Evolutionary conservation across 208 protist species (phyloP).

Genomic region (Trypanosoma avium): DNA sequence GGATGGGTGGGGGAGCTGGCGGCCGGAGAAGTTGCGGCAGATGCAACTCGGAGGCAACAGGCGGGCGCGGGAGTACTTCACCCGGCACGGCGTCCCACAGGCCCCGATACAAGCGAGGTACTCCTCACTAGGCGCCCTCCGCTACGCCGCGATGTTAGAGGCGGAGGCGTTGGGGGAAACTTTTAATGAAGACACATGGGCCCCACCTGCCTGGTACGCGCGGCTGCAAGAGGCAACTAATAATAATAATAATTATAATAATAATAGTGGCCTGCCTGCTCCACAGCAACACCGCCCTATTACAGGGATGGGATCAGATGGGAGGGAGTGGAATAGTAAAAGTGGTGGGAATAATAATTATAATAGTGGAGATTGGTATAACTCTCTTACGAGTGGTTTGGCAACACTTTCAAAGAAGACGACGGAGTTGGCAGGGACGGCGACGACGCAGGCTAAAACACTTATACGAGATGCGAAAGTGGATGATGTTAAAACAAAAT

Average conservation of each 20-base stretch:
- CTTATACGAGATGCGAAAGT: slow-evolving; percentile 53
- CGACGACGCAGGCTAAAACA: slow-evolving; percentile 37
- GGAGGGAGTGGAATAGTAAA: slow-evolving; percentile 8
- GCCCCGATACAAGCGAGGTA: slow-evolving; percentile 72
- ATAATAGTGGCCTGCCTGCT: no score
- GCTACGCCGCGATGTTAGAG: slow-evolving; percentile 84
- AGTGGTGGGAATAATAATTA: not conserved
- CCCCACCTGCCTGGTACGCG: slow-evolving; percentile 80
- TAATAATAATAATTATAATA: not conserved
- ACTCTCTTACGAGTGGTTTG: slow-evolving; percentile 55
- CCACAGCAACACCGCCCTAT: slow-evolving; percentile 58
- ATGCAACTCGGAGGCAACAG: slow-evolving; percentile 91
- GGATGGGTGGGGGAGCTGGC: slow-evolving; percentile 92
- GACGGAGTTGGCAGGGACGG: slow-evolving; percentile 57
- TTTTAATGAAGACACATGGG: slow-evolving; percentile 76
- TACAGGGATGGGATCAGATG: slow-evolving; percentile 41
- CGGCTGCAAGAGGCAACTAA: slow-evolving; percentile 35
- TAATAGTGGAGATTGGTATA: slow-evolving; percentile 51
- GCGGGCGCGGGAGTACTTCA: slow-evolving; percentile 88
- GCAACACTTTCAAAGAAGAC: slow-evolving; percentile 61
- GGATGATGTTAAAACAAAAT: slow-evolving; percentile 45
- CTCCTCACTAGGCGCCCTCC: slow-evolving; percentile 71
- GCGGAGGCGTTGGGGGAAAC: slow-evolving; percentile 61
- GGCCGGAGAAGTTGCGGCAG: slow-evolving; percentile 86
- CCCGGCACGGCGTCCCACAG: slow-evolving; percentile 60